These are phyloP conservation scores for Cordyceps cicadae DNA, from an alignment of 2,329 filamentous ascomycete genomes.

Conservation along the genomic window DNA sequence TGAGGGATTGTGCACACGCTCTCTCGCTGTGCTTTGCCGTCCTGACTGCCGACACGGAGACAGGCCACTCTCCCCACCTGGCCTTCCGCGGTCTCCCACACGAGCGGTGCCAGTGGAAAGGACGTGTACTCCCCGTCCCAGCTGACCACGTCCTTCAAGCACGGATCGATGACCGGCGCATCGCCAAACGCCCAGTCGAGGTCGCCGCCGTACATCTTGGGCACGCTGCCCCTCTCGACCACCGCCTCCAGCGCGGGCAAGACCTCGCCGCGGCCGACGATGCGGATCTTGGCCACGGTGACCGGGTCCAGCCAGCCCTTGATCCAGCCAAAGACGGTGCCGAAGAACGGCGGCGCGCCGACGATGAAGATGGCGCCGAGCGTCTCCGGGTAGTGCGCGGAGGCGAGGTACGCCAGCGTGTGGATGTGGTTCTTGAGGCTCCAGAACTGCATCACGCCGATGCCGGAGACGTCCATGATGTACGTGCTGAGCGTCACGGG, in stretches of 20 bases:
- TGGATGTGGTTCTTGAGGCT: conserved; percentile 91
- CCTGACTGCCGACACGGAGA: conserved; percentile 40
- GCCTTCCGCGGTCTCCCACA: conserved; percentile 42
- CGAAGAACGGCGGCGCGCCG: conserved; percentile 82
- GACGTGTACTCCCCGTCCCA: conserved; percentile 44
- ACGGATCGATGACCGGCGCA: not conserved
- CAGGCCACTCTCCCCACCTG: conserved; percentile 42
- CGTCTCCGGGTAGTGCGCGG: conserved; percentile 90
- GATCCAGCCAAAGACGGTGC: conserved; percentile 88
- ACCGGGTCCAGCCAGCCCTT: conserved; percentile 93
- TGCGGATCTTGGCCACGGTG: conserved; percentile 93
- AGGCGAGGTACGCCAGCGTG: conserved; percentile 76
- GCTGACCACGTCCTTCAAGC: conserved; percentile 28
- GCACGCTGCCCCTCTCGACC: conserved; percentile 49
- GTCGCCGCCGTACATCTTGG: conserved; percentile 71
- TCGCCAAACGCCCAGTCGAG: conserved; percentile 53
- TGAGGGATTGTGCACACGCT: conserved; percentile 44
- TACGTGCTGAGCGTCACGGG: conserved; percentile 89
- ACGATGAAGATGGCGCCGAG: conserved; percentile 64
- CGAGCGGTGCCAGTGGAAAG: conserved; percentile 49
- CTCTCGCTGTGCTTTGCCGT: conserved; percentile 36
- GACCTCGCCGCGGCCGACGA: conserved; percentile 66
- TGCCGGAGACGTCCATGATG: conserved; percentile 86
- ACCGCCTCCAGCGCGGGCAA: conserved; percentile 68
- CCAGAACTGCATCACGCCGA: conserved; percentile 91